Conservation (phyloP, 305 asterid genomes). For the Withania somnifera region DNA sequence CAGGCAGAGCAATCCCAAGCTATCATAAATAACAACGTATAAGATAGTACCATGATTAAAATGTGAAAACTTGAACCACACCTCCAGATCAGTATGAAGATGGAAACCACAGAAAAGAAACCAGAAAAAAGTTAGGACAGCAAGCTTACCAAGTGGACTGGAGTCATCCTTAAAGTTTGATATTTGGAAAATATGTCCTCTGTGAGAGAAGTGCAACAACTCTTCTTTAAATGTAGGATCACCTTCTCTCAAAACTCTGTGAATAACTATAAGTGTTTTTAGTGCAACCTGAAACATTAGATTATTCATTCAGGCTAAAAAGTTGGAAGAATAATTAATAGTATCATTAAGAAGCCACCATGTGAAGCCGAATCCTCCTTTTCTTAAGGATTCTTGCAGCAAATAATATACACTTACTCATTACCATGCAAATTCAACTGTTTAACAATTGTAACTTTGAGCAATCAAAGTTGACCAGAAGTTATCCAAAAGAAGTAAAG, state of each 20-base stretch:
- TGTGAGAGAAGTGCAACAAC: constrained; percentile 39
- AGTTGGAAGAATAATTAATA: neutral
- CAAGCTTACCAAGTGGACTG: constrained; percentile 21
- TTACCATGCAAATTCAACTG: neutral
- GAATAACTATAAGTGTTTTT: constrained; percentile 71
- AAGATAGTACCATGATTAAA: neutral
- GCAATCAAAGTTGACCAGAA: neutral
- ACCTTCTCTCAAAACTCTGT: constrained; percentile 74
- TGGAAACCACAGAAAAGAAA: neutral
- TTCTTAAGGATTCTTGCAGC: neutral
- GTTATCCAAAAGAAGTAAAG: neutral
- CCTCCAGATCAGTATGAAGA: neutral
- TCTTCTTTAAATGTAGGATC: constrained; percentile 78
- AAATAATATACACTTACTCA: neutral
- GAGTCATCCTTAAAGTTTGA: constrained; percentile 90
- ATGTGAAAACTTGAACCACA: neutral
- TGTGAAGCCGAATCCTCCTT: neutral
- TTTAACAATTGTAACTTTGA: neutral
- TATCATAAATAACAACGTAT: constrained; percentile 18
- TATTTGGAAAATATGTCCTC: constrained; percentile 57
- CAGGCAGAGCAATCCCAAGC: constrained; percentile 98
- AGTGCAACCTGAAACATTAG: constrained; percentile 58
- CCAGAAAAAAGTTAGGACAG: constrained; percentile 13
- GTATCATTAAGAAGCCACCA: neutral
- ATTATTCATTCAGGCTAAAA: neutral